Evolutionary conservation across 176 grass and related monocot genomes (phyloP), one percentile per base, ranked within the genome.

Genomic region (Avena eriantha): DNA sequence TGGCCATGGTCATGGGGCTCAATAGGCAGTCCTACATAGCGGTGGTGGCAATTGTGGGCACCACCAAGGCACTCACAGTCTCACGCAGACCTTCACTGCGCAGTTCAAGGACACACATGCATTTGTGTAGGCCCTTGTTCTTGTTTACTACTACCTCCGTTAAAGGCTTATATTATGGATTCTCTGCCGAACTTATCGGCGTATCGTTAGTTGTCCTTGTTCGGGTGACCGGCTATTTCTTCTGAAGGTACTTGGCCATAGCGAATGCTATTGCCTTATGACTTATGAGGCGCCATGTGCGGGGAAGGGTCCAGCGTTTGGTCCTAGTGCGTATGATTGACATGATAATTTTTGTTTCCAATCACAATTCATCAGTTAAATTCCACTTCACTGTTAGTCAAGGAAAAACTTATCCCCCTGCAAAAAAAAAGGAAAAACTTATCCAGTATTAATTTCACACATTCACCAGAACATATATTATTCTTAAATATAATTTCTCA

Each of bases 1-100:
- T 92, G 22, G 82, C 92, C 39, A 56, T 76, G 3, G 79, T 92
- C 59, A 96, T 98, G 94, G 94, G 29, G 57, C 77, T 91, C 18
- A 94, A 98, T 79, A 79, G 72, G 66, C 92, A 98, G 77, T 91
- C 86, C 13, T 94, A 86, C 82, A 90, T 87, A 0, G 31, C 80
- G 0, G 87, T 89, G 9, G 92, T 96, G 5, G 97, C 97, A 10
- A 67, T 94, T 26, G 82, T 98, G 17, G 96, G 96, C 47, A 94
- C 90, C 34, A 83, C 92, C 86, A 33, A 29, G 29, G 29, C 29
- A 29, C 29, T 29, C 29, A 29, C 29, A 29, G 29, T 29, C 73
- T 98, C 69, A 84, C 13, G 18, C 86, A 98, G 56, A 90, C 90
- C 36, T 93, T 98, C 86, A 91, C 79, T 23, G 85, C 82, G 2